Base-by-base conservation (phyloP, 805 yeast species). In the Ogataea ganodermae region DNA sequence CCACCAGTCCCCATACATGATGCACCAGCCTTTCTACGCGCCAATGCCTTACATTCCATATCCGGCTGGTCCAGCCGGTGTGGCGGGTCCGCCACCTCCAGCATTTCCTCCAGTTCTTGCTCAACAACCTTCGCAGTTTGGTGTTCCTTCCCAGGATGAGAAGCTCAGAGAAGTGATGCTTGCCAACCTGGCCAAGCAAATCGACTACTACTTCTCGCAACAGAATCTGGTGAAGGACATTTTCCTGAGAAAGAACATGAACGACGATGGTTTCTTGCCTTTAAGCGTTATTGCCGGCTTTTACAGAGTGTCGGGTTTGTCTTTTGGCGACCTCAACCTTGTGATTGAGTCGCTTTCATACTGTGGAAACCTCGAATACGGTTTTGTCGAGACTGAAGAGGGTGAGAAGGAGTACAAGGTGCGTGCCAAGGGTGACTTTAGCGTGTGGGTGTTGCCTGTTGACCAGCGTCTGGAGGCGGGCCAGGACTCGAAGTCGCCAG, bases 191-290 rank as follows among this genome's bases (percentile, higher is more conserved):
- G 60, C 78, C 6, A 66, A 65, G 66, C 98, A 91, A 73, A 73
- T 92, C 44, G 94, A 89, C 63, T 94, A 94, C 73, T 94, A 94
- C 68, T 87, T 94, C 71, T 84, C 95, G 24, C 74, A 83, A 42
- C 96, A 89, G 59, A 94, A 94, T 68, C 75, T 94, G 68, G 74
- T 85, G 58, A 87, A 89, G 69, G 99, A 94, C 70, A 72, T 84
- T 43, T 92, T 71, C 64, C 75, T 94, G 68, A 81, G 96, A 68
- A 78, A 81, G 55, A 87, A 86, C 60, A 87, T 92, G 95, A 80
- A 84, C 66, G 59, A 76, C 39, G 74, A 80, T 49, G 97, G 97
- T 21, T 83, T 84, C 75, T 76, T 90, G 45, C 80, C 83, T 27
- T 67, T 89, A 48, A 61, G 66, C 5, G 74, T 80, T 47, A 75